These are phyloP conservation scores for Penicillium maclennaniae DNA, from an alignment of 495 filamentous ascomycete genomes.

Conservation along the genomic window DNA sequence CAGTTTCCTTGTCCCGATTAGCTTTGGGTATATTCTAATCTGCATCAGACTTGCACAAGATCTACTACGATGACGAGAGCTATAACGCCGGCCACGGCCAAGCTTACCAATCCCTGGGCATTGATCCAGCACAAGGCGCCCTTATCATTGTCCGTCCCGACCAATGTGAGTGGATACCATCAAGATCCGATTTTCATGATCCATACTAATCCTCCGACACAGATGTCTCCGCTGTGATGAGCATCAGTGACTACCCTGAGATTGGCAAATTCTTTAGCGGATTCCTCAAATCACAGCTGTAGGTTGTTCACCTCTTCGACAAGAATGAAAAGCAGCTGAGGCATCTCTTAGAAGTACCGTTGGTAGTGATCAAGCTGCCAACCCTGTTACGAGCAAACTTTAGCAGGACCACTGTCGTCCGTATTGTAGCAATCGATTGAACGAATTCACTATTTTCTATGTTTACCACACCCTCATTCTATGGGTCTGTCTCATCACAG, in stretches of 20 bases:
- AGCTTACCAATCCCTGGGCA: conserved; percentile 58
- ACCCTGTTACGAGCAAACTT: conserved; percentile 3
- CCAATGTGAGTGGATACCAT: conserved; percentile 50
- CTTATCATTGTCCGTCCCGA: conserved; percentile 63
- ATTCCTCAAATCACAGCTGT: conserved; percentile 28
- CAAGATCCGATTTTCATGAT: background rate
- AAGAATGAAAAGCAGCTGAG: background rate
- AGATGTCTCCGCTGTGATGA: conserved; percentile 39
- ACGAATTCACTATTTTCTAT: too few species aligned
- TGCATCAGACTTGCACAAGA: conserved; percentile 53
- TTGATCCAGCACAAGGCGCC: conserved; percentile 51
- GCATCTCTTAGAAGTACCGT: background rate
- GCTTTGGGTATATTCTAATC: background rate
- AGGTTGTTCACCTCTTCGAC: conserved; percentile 6
- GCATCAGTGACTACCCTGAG: conserved; percentile 29
- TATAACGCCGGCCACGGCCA: conserved; percentile 63
- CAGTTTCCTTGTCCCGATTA: background rate
- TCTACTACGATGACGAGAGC: conserved; percentile 64
- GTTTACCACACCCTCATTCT: too few species aligned
- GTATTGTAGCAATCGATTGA: background rate
- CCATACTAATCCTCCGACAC: background rate
- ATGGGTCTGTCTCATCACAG: too few species aligned
- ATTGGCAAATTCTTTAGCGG: conserved; percentile 42
- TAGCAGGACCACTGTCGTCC: background rate
- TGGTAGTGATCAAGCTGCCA: background rate